Base-by-base conservation (phyloP, 371 early-diverging fungal genomes). In the Rhizopus delemar region DNA sequence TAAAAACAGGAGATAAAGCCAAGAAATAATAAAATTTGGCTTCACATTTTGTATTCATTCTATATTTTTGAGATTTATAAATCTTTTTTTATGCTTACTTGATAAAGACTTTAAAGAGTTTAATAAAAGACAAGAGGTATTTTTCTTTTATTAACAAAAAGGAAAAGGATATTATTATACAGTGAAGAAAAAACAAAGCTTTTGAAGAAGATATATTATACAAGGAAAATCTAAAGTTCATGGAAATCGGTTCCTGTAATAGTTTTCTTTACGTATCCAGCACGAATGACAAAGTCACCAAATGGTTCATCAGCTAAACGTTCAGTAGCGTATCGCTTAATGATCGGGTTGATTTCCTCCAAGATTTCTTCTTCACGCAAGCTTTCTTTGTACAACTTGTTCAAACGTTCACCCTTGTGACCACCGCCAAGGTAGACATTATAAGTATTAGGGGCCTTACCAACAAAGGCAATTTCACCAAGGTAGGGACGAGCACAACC, bases 351-450 rank as follows among this genome's bases (percentile, higher is more conserved):
- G 57, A 96, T 78, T 33, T 81, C 82, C 4, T 72, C 70, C 29
- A 96, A 66, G 62, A 96, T 96, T 67, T 94, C 93, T 51, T 87
- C 88, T 66, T 96, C 96, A 29, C 81, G 84, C 51, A 96, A 75
- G 31, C 85, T 83, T 78, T 94, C 96, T 75, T 88, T 88, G 85
- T 84, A 95, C 46, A 95, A 67, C 80, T 93, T 94, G 83, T 89
- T 91, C 39, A 96, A 74, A 43, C 96, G 86, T 58, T 93, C 86
- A 52, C 96, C 96, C 56, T 81, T 72, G 65, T 87, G 88, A 35
- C 92, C 90, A 66, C 94, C 96, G 57, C 96, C 96, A n/a, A 96
- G 83, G 70, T 93, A 94, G 60, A 96, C 83, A 71, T 96, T 96
- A 82, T 96, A 96, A 3, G 93, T 82, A 32, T 92, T 92, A 22